phyloP scores from a whole-genome alignment of 106 monocot species.

The Dendrobium huoshanense region DNA sequence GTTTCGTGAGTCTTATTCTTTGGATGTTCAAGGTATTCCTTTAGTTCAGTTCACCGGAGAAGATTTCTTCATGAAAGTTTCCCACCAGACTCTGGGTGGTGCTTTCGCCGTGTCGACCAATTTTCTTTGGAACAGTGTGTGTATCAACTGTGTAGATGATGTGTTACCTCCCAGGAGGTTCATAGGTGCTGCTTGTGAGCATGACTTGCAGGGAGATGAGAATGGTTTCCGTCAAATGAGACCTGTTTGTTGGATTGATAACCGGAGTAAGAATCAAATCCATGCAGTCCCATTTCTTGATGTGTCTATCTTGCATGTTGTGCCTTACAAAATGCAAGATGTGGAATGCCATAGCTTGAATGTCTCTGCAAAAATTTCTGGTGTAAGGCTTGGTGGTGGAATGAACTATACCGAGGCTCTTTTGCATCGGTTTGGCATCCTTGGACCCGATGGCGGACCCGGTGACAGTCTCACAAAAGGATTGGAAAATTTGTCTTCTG shows the following conservation, averaged over 20 bases:
- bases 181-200: slow-evolving; percentile 12
- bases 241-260: slow-evolving; percentile 87
- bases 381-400: slow-evolving; percentile 93
- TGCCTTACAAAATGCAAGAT: slow-evolving; percentile 76
- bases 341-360: slow-evolving; percentile 82
- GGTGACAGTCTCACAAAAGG: slow-evolving; percentile 76
- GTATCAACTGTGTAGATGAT: slow-evolving; percentile 71
- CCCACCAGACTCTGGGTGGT: slow-evolving; percentile 80
- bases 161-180: slow-evolving; percentile 23
- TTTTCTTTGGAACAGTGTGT: slow-evolving; percentile 57
- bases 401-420: slow-evolving; percentile 90
- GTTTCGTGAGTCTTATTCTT: slow-evolving; percentile 62
- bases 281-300: slow-evolving; percentile 59
- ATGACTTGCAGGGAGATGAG: slow-evolving; percentile 10
- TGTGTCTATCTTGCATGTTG: slow-evolving; percentile 58
- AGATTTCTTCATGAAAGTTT: slow-evolving; percentile 75
- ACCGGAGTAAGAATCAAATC: slow-evolving; percentile 14
- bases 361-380: slow-evolving; percentile 50
- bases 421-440: slow-evolving; percentile 87
- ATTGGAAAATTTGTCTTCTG: slow-evolving; percentile 75
- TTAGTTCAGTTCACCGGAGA: slow-evolving; percentile 78
- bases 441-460: slow-evolving; percentile 92
- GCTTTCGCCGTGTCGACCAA: slow-evolving; percentile 91
- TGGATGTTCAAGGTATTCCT: slow-evolving; percentile 42
- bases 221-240: slow-evolving; percentile 65